Conservation (phyloP, 179 eudicot genomes). For the Spinacia oleracea region DNA sequence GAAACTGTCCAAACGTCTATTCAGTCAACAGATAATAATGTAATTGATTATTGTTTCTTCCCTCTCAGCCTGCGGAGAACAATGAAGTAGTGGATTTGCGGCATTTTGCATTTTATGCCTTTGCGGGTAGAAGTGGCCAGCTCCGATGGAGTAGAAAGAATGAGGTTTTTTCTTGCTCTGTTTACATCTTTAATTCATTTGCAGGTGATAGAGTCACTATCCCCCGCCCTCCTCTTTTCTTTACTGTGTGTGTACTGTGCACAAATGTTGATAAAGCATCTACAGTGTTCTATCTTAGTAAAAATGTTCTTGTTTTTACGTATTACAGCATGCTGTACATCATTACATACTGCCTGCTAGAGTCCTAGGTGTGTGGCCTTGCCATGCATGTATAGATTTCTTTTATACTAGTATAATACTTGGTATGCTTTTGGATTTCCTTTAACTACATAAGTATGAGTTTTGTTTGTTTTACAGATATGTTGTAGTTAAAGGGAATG, state of each 20-base stretch:
- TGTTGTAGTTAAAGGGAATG: too few species aligned
- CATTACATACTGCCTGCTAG: background rate
- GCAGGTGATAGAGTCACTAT: background rate
- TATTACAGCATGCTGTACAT: background rate
- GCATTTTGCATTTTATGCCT: slow-evolving; percentile 95
- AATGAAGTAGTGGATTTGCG: slow-evolving; percentile 76
- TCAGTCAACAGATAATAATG: background rate
- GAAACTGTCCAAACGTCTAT: background rate
- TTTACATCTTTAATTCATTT: background rate
- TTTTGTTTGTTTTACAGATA: too few species aligned
- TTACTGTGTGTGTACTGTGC: background rate
- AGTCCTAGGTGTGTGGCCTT: background rate
- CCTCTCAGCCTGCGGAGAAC: slow-evolving; percentile 58
- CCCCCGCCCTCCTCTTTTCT: background rate
- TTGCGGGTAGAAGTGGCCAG: slow-evolving; percentile 84
- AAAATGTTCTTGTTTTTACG: background rate
- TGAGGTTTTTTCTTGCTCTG: slow-evolving; percentile 54
- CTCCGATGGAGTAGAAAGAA: slow-evolving; percentile 86
- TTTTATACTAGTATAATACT: too few species aligned
- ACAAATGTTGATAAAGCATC: background rate
- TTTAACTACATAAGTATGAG: too few species aligned
- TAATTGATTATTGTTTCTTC: slow-evolving; percentile 2
- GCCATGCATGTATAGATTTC: background rate
- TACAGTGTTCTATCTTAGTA: background rate
- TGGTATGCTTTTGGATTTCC: too few species aligned